A percentile compares a stretch with the other conserved stretches of the same genome.
phyloP scores from a whole-genome alignment of 2,329 filamentous ascomycete species.

The Xylariaceae sp. region DNA sequence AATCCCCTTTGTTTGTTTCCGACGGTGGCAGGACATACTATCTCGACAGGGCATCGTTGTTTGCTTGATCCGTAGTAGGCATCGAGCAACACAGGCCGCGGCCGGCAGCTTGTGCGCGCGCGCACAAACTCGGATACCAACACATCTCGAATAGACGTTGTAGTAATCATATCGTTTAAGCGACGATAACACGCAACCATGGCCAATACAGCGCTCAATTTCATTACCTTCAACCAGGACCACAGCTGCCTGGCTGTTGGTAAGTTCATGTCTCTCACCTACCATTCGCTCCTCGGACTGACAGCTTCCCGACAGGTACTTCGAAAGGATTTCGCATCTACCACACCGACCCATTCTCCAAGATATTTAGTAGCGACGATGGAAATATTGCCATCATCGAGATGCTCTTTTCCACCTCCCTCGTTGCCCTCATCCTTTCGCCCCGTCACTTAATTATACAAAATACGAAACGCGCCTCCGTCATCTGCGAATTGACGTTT shows the following conservation, averaged over 20 bases:
- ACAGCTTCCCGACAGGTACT: slow-evolving; percentile 70
- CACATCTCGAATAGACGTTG: not conserved
- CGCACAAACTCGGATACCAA: not conserved
- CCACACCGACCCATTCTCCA: slow-evolving; percentile 93
- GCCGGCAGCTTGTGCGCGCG: not conserved
- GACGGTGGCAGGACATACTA: slow-evolving; percentile 21
- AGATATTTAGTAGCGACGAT: slow-evolving; percentile 93
- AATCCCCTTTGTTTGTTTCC: slow-evolving; percentile 17
- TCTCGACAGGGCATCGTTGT: too few relatives aligned
- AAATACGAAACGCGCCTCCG: slow-evolving; percentile 84
- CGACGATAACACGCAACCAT: slow-evolving; percentile 48
- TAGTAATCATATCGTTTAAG: not conserved
- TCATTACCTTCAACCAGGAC: slow-evolving; percentile 99
- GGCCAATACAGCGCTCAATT: slow-evolving; percentile 82
- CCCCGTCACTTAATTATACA: slow-evolving; percentile 93
- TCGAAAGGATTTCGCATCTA: slow-evolving; percentile 95
- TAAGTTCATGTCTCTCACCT: slow-evolving; percentile 50
- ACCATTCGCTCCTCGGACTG: not conserved
- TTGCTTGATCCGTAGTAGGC: not conserved
- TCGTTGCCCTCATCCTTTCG: slow-evolving; percentile 91
- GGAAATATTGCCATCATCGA: slow-evolving; percentile 95
- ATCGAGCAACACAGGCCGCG: not conserved
- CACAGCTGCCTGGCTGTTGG: slow-evolving; percentile 96
- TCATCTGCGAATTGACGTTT: slow-evolving; percentile 98
- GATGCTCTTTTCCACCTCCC: slow-evolving; percentile 97